Conservation (phyloP, 192 early-diverging fungal species). For the Coemansia sp. region DNA sequence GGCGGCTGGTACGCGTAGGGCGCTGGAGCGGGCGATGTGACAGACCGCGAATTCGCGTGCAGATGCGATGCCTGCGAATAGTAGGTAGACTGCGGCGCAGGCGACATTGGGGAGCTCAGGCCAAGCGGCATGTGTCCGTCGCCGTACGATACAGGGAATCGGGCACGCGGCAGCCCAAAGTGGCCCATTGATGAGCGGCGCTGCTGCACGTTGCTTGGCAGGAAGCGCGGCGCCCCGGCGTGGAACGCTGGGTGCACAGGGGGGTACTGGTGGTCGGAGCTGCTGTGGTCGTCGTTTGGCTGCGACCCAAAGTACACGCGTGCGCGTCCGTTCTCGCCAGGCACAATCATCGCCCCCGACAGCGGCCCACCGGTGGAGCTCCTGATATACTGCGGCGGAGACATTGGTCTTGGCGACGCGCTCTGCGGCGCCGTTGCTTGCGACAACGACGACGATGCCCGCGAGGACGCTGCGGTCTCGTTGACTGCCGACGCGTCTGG, state of each 20-base stretch:
- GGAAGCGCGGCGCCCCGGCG: conserved; percentile 9
- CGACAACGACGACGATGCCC: conserved; percentile 6
- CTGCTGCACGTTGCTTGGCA: conserved; percentile 7
- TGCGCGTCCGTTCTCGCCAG: conserved; percentile 41
- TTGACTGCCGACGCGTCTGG: background rate
- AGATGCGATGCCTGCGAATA: background rate
- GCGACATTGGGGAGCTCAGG: conserved; percentile 14
- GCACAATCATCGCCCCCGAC: conserved; percentile 31
- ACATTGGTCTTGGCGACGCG: background rate
- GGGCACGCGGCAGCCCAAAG: conserved; percentile 1
- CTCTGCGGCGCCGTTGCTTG: conserved; percentile 1
- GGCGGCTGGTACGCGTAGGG: background rate
- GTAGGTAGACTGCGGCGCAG: conserved; percentile 1
- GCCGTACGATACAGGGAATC: conserved; percentile 7
- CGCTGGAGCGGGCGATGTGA: conserved; percentile 6
- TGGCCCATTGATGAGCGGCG: conserved; percentile 22
- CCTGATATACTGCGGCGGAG: background rate
- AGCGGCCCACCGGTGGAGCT: conserved; percentile 8
- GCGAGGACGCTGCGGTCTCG: background rate
- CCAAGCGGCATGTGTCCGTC: conserved; percentile 14
- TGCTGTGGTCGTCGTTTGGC: conserved; percentile 4
- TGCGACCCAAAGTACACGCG: conserved; percentile 35
- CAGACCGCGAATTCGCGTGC: background rate
- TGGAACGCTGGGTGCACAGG: background rate
- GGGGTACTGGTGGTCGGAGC: background rate